These are phyloP conservation scores for Kodamaea hsintzibuensis DNA, from an alignment of 805 yeast genomes.

Conservation along the genomic window DNA sequence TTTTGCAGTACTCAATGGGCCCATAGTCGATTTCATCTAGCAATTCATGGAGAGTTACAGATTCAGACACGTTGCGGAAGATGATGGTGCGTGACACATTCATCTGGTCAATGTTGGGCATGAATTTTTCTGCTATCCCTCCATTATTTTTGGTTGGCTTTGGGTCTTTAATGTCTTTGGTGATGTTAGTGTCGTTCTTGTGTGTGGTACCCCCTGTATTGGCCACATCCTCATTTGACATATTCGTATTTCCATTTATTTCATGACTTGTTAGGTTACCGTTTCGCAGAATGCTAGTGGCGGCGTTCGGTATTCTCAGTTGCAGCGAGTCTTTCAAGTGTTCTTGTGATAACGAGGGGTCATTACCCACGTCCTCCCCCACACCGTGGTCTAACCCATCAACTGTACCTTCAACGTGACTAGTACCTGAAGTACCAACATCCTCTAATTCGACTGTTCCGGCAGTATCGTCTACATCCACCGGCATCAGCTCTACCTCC, in stretches of 20 bases:
- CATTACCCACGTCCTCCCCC: neutral
- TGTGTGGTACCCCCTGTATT: neutral
- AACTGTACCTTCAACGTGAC: neutral
- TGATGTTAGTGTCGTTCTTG: neutral
- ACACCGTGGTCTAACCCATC: neutral
- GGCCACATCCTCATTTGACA: neutral
- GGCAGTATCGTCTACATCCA: neutral
- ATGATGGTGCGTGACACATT: constrained; percentile 40
- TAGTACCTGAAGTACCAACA: neutral
- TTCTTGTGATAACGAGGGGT: neutral
- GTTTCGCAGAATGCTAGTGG: neutral
- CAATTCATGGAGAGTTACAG: constrained; percentile 31
- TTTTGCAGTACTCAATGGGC: constrained; percentile 60
- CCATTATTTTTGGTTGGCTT: neutral
- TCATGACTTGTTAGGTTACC: neutral
- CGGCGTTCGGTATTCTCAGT: neutral
- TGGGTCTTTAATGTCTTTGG: neutral
- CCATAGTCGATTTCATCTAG: constrained; percentile 54
- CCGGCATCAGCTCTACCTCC: neutral
- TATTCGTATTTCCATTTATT: neutral
- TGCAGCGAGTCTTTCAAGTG: neutral
- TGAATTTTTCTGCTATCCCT: neutral
- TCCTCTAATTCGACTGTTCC: too few relatives aligned
- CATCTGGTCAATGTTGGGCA: constrained; percentile 27
- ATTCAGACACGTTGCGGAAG: constrained; percentile 27